These are phyloP conservation scores for Lunasporangiospora selenospora DNA, from an alignment of 192 early-diverging fungal species.

Conservation along the genomic window DNA sequence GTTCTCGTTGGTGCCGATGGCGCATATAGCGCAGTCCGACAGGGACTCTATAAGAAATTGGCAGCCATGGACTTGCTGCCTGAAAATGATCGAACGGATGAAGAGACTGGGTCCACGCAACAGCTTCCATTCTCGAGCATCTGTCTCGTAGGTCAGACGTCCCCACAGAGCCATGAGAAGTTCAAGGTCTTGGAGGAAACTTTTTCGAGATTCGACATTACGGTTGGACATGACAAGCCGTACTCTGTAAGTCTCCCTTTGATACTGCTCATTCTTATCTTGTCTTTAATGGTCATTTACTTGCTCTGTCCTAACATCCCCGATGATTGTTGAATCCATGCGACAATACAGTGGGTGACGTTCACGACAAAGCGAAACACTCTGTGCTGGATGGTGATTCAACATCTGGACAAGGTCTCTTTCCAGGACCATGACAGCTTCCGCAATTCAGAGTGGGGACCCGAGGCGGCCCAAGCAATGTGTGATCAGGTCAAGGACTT, in stretches of 20 bases:
- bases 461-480: constrained; percentile 25
- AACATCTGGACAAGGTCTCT: constrained; percentile 6
- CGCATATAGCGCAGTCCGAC: constrained; percentile 18
- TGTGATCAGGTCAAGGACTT: constrained; percentile 10
- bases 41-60: constrained; percentile 12
- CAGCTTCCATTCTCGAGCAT: constrained; percentile 6
- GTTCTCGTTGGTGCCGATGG: constrained; percentile 32
- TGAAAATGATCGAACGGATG: neutral
- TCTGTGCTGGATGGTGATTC: constrained; percentile 14
- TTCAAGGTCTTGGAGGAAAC: neutral
- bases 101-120: too few relatives aligned
- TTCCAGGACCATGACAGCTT: constrained; percentile 13
- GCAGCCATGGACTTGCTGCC: neutral
- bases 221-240: constrained; percentile 6
- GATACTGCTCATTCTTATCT: neutral
- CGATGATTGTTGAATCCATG: neutral
- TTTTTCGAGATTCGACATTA: neutral
- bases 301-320: neutral
- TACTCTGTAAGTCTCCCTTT: constrained; percentile 13
- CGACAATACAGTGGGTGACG: constrained; percentile 10
- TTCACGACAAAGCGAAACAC: constrained; percentile 7
- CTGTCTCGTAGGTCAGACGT: constrained; percentile 12
- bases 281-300: neutral
- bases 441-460: constrained; percentile 16
- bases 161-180: neutral